Conservation (phyloP, 495 filamentous ascomycete species). For the Talaromyces nanjingensis region DNA sequence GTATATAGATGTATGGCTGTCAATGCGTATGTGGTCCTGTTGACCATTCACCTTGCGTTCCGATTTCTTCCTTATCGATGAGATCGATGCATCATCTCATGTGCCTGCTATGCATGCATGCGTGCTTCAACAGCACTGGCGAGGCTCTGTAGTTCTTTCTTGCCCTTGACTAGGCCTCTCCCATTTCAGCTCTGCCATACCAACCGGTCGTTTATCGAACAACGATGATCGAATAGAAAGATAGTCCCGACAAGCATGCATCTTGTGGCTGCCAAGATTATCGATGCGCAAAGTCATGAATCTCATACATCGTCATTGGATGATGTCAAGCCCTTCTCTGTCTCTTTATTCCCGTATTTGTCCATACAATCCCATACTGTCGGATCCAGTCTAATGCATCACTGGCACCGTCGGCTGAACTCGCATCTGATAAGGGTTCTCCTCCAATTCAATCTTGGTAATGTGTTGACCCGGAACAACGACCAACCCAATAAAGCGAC, state of each 20-base stretch:
- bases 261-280: not conserved
- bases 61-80: not conserved
- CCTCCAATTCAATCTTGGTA: conserved; percentile 81
- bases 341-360: not conserved
- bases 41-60: not conserved
- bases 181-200: not conserved
- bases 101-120: not conserved
- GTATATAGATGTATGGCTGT: not conserved
- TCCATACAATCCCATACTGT: not conserved
- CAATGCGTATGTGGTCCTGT: not conserved
- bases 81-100: not conserved
- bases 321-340: not conserved
- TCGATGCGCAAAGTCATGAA: not conserved
- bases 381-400: not conserved
- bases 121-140: not conserved
- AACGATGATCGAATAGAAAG: not conserved
- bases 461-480: conserved; percentile 85
- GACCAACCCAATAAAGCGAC: conserved; percentile 80
- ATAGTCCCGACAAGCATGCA: not conserved
- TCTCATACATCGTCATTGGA: not conserved
- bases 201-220: not conserved
- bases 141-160: not conserved
- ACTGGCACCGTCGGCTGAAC: conserved; percentile 1
- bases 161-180: not conserved
- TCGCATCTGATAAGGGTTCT: conserved; percentile 26